phyloP scores from a whole-genome alignment of 352 stramenopile species.

The Pythium utonaiense region DNA sequence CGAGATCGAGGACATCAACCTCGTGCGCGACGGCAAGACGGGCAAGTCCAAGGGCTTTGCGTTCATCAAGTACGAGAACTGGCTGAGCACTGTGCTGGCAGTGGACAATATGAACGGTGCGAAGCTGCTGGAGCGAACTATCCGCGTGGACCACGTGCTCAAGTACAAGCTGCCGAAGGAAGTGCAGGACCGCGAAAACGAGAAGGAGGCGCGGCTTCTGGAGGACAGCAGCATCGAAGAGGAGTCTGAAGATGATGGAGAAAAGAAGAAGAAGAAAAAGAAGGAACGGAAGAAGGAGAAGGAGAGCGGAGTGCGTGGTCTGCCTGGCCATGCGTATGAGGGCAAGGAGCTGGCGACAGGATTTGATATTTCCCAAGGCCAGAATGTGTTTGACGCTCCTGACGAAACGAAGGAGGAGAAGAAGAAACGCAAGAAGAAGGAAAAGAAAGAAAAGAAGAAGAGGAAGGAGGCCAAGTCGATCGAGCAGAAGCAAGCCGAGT shows the following conservation, averaged over 20 bases:
- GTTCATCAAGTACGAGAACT: constrained; percentile 98
- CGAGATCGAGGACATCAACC: constrained; percentile 95
- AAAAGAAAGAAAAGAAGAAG: constrained; percentile 59
- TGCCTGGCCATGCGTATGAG: constrained; percentile 86
- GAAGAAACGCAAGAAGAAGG: constrained; percentile 53
- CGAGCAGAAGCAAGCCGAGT: constrained; percentile 33
- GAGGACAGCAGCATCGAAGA: constrained; percentile 8
- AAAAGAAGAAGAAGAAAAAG: constrained; percentile 1
- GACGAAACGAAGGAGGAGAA: constrained; percentile 51
- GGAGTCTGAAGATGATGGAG: background rate
- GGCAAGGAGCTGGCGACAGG: constrained; percentile 74
- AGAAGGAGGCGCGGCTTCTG: constrained; percentile 30
- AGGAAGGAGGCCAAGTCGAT: constrained; percentile 43
- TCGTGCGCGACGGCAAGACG: constrained; percentile 94
- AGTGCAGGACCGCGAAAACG: constrained; percentile 78
- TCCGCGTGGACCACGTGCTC: constrained; percentile 97
- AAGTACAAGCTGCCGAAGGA: constrained; percentile 96
- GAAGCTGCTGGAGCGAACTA: constrained; percentile 86
- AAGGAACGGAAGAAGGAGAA: constrained; percentile 21
- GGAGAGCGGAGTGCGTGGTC: constrained; percentile 29
- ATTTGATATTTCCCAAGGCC: constrained; percentile 70
- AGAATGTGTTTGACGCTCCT: constrained; percentile 80
- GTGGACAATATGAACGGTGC: constrained; percentile 97
- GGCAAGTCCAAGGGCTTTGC: constrained; percentile 95
- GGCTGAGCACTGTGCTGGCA: constrained; percentile 93